Percentiles rank a stretch among this genome's conserved stretches.
Evolutionary conservation across 495 filamentous ascomycete species (phyloP).

Genomic region (Thermothielavioides terrestris): DNA sequence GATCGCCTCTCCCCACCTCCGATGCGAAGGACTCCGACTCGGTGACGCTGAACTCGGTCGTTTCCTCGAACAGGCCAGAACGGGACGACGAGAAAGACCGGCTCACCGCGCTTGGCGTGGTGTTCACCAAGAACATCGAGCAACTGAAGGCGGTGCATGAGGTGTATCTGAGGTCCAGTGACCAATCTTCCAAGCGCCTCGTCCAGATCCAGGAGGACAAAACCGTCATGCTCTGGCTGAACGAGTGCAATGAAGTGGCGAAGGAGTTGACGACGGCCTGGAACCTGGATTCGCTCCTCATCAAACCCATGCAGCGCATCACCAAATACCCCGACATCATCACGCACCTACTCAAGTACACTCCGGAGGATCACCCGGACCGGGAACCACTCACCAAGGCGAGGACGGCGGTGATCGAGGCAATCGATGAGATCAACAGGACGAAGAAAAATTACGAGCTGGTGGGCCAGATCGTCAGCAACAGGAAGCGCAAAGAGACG

Average conservation of each 20-base stretch:
- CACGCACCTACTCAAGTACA: conserved; percentile 64
- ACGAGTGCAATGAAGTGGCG: conserved; percentile 80
- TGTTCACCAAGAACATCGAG: conserved; percentile 62
- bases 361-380: conserved; percentile 76
- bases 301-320: conserved; percentile 91
- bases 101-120: conserved; percentile 66
- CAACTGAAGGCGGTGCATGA: conserved; percentile 79
- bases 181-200: conserved; percentile 71
- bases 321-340: conserved; percentile 87
- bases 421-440: conserved; percentile 81
- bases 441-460: conserved; percentile 85
- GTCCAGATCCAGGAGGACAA: conserved; percentile 60
- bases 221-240: conserved; percentile 80
- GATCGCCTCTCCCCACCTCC: conserved; percentile 28
- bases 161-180: conserved; percentile 78
- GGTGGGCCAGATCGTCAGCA: conserved; percentile 72
- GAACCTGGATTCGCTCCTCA: conserved; percentile 86
- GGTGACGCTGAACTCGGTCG: conserved; percentile 24
- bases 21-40: conserved; percentile 25
- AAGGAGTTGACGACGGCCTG: conserved; percentile 85
- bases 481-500: conserved; percentile 77
- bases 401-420: conserved; percentile 53
- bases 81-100: conserved; percentile 53
- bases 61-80: conserved; percentile 24
- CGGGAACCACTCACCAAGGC: conserved; percentile 55